Evolutionary conservation across 2,329 filamentous ascomycete genomes (phyloP).

Genomic region (Ophiocordyceps robertsii): DNA sequence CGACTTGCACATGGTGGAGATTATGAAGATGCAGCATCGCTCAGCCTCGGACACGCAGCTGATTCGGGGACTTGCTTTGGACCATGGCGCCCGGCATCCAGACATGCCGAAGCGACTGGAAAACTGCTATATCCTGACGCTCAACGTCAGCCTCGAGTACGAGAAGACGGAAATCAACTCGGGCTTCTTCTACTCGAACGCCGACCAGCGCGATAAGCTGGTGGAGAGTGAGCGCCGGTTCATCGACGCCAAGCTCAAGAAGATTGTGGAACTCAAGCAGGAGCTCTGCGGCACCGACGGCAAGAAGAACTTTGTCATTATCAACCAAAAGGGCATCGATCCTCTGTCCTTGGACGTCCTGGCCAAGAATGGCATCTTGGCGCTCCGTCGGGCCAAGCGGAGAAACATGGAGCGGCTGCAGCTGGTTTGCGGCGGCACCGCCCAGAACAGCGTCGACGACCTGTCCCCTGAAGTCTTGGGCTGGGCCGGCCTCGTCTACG

Average conservation of each 20-base stretch:
- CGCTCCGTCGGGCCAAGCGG: conserved; percentile 85
- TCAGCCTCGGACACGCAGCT: conserved; percentile 92
- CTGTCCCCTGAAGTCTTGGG: conserved; percentile 77
- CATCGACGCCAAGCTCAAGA: conserved; percentile 90
- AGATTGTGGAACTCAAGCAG: conserved; percentile 97
- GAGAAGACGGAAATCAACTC: conserved; percentile 99
- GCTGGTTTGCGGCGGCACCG: conserved; percentile 77
- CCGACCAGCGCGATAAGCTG: conserved; percentile 93
- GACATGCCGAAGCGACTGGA: conserved; percentile 97
- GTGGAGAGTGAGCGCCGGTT: conserved; percentile 95
- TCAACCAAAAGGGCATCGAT: conserved; percentile 99
- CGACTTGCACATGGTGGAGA: conserved; percentile 97
- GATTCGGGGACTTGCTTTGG: conserved; percentile 81
- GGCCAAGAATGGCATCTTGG: conserved; percentile 95
- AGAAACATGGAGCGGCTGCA: conserved; percentile 98
- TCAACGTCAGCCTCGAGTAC: conserved; percentile 96
- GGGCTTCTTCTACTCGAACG: conserved; percentile 95
- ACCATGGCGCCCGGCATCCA: conserved; percentile 91
- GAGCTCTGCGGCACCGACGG: conserved; percentile 86
- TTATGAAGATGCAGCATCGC: conserved; percentile 99
- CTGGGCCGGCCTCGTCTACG: conserved; percentile 93
- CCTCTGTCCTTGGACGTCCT: conserved; percentile 89
- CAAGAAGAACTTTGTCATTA: conserved; percentile 92
- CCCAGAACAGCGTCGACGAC: conserved; percentile 96
- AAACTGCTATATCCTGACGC: conserved; percentile 86